Evolutionary conservation across 208 protist species (phyloP).

Genomic region (Leishmania aethiopica): DNA sequence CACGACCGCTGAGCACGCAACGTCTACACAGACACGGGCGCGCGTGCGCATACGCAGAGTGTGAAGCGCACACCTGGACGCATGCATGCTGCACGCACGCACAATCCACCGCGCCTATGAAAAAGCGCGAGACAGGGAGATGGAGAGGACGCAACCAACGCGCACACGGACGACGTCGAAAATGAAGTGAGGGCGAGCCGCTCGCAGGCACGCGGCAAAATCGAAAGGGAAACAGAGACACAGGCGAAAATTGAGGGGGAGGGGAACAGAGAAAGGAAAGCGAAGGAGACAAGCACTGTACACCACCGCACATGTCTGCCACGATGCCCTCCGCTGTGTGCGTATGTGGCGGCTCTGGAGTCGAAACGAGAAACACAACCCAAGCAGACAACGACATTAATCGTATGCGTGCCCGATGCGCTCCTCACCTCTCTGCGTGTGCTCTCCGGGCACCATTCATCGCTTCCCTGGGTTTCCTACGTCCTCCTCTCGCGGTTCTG

Average conservation of each 20-base stretch:
- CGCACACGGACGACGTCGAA: not conserved
- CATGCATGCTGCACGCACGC: not conserved
- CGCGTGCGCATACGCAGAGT: not conserved
- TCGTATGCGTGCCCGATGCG: not conserved
- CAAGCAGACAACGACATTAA: not conserved
- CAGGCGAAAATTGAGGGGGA: not conserved
- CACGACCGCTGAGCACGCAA: not conserved
- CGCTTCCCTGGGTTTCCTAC: not conserved
- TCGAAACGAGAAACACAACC: not conserved
- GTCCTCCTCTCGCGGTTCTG: not conserved
- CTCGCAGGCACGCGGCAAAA: not conserved
- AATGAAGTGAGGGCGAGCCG: not conserved
- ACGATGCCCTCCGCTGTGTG: not conserved
- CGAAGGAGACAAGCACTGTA: not conserved
- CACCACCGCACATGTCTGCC: not conserved
- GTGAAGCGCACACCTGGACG: not conserved
- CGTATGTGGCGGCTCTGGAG: not conserved
- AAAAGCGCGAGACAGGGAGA: not conserved
- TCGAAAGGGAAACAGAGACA: not conserved
- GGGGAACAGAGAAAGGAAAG: not conserved
- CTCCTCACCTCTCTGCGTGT: not conserved
- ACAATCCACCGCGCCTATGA: not conserved
- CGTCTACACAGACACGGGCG: not conserved
- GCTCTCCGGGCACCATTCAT: not conserved
- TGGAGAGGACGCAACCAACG: not conserved